A percentile compares a stretch with the other conserved stretches of the same genome.
phyloP scores from a whole-genome alignment of 148 eudicot genomes.

The Arctostaphylos glauca region DNA sequence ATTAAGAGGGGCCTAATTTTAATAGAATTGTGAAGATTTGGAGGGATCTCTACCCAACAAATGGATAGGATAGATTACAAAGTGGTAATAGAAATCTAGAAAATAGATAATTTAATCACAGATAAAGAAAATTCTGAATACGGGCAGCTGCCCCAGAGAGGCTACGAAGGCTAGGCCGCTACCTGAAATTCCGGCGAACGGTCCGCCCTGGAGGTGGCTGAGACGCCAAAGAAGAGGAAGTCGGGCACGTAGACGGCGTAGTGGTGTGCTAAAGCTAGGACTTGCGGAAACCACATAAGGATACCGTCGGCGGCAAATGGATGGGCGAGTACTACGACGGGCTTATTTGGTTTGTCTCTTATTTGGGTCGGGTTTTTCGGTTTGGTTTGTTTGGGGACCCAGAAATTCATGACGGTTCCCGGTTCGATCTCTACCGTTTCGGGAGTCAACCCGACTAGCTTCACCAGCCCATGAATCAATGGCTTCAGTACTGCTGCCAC shows the following conservation, averaged over 20 bases:
- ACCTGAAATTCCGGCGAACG: conserved; percentile 37
- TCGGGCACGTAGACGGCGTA: conserved; percentile 50
- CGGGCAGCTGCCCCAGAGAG: too few relatives aligned
- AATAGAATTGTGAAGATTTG: too few relatives aligned
- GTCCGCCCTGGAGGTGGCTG: neutral
- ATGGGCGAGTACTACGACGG: conserved; percentile 39
- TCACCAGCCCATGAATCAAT: conserved; percentile 27
- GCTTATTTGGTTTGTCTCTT: conserved; percentile 14
- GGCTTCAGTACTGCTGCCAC: conserved; percentile 19
- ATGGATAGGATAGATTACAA: too few relatives aligned
- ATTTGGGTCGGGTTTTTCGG: neutral
- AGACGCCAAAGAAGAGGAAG: conserved; percentile 43
- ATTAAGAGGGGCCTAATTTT: too few relatives aligned
- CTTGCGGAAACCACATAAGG: conserved; percentile 46
- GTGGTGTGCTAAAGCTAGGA: conserved; percentile 20
- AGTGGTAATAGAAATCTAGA: too few relatives aligned
- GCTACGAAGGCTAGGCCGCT: too few relatives aligned
- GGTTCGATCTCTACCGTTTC: conserved; percentile 38
- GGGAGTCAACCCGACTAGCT: conserved; percentile 32
- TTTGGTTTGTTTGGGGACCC: conserved; percentile 36
- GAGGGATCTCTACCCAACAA: too few relatives aligned
- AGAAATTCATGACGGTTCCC: conserved; percentile 38
- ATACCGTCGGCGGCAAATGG: conserved; percentile 45
- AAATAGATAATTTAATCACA: too few relatives aligned
- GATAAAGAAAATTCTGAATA: too few relatives aligned